These are phyloP conservation scores for Saccharomycodes ludwigii DNA, from an alignment of 805 yeast genomes.

Conservation along the genomic window DNA sequence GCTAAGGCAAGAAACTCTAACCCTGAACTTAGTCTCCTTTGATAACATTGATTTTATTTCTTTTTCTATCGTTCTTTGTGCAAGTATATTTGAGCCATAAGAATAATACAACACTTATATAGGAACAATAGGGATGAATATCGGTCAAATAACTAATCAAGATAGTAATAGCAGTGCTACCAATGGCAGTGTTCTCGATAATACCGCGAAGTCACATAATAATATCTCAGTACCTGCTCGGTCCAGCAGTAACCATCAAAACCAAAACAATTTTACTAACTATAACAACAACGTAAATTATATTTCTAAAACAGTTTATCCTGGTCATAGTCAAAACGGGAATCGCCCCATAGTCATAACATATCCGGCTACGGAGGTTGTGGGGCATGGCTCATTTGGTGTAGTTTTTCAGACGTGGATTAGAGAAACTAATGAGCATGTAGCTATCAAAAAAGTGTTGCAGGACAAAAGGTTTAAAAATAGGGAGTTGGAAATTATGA, in stretches of 20 bases:
- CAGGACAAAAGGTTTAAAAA: conserved; percentile 92
- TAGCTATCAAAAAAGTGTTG: conserved; percentile 91
- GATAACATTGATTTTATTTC: too few relatives aligned
- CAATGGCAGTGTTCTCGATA: too few relatives aligned
- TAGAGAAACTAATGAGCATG: conserved; percentile 59
- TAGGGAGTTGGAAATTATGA: conserved; percentile 93
- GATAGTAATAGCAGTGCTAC: neutral
- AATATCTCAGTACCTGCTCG: too few relatives aligned
- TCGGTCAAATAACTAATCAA: neutral
- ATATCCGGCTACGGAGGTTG: conserved; percentile 76
- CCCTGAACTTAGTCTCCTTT: too few relatives aligned
- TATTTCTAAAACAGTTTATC: conserved; percentile 5
- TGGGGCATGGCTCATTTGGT: conserved; percentile 99
- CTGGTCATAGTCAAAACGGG: conserved; percentile 6
- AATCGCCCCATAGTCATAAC: conserved; percentile 33
- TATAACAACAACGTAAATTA: neutral
- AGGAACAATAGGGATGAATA: too few relatives aligned
- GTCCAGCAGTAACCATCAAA: neutral
- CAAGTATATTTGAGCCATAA: too few relatives aligned
- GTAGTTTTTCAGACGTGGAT: conserved; percentile 86
- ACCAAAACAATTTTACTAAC: conserved; percentile 3
- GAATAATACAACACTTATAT: too few relatives aligned
- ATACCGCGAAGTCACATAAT: too few relatives aligned
- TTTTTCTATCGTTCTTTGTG: too few relatives aligned
- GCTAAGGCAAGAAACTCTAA: too few relatives aligned